phyloP scores from a whole-genome alignment of 345 rosid species.

The Clarkia xantiana region DNA sequence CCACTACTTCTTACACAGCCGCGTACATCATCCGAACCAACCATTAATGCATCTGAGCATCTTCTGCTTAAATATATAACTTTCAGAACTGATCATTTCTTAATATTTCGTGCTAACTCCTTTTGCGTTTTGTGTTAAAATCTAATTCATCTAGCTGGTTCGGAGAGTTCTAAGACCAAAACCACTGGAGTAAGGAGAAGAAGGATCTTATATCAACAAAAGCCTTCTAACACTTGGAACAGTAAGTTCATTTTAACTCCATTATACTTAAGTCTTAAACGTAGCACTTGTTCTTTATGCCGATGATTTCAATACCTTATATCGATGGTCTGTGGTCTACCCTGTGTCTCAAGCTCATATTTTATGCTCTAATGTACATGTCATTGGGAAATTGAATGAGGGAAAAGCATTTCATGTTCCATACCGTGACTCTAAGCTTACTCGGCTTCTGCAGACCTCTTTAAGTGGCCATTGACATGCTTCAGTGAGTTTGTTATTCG shows the following conservation, averaged over 20 bases:
- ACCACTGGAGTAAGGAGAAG: conserved; percentile 96
- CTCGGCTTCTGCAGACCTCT: conserved; percentile 97
- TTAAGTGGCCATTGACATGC: conserved; percentile 96
- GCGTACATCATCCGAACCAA: no score
- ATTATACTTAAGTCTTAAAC: no score
- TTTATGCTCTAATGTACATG: conserved; percentile 39
- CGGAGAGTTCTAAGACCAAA: conserved; percentile 99
- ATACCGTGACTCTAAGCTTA: conserved; percentile 94
- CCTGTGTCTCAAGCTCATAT: background rate
- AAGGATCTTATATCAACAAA: conserved; percentile 98
- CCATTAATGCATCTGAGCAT: no score
- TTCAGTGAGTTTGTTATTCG: conserved; percentile 54
- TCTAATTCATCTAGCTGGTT: conserved; percentile 97
- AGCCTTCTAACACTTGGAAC: conserved; percentile 99
- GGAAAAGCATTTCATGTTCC: conserved; percentile 99
- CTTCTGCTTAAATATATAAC: conserved; percentile 6
- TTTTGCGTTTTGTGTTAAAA: conserved; percentile 38
- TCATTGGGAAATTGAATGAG: conserved; percentile 93
- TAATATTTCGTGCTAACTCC: conserved; percentile 5
- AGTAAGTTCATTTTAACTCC: conserved; percentile 29
- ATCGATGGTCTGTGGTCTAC: background rate
- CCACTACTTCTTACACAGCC: no score
- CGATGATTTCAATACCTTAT: no score
- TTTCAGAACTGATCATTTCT: background rate
- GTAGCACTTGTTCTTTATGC: no score